phyloP scores from a whole-genome alignment of 2,329 filamentous ascomycete genomes.

The Colletotrichum limetticola region DNA sequence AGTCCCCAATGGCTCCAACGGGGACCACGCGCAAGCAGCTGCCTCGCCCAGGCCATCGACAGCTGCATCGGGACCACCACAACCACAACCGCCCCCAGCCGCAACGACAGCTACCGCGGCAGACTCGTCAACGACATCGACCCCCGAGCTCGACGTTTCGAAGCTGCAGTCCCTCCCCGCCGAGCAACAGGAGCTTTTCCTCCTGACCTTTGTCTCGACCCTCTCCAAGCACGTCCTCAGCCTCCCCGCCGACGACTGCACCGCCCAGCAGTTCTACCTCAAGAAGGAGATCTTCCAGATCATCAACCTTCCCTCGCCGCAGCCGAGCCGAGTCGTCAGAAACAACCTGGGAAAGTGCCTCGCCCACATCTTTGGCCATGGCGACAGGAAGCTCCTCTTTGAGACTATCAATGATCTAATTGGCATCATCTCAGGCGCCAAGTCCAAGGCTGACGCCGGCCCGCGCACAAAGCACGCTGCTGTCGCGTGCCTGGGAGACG shows the following conservation, averaged over 20 bases:
- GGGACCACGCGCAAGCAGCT: slow-evolving; percentile 37
- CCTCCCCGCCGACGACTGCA: slow-evolving; percentile 82
- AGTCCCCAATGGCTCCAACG: slow-evolving; percentile 48
- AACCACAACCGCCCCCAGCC: slow-evolving; percentile 31
- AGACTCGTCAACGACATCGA: slow-evolving; percentile 57
- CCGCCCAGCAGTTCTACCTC: slow-evolving; percentile 88
- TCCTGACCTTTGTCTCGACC: slow-evolving; percentile 87
- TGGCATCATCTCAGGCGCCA: slow-evolving; percentile 76
- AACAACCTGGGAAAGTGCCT: slow-evolving; percentile 90
- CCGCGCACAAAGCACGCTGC: slow-evolving; percentile 86
- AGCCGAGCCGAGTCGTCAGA: slow-evolving; percentile 87
- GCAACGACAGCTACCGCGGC: slow-evolving; percentile 45
- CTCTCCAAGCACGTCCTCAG: slow-evolving; percentile 82
- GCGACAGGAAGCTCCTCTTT: slow-evolving; percentile 91
- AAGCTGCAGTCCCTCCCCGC: slow-evolving; percentile 90
- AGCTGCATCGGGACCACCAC: slow-evolving; percentile 33
- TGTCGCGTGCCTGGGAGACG: slow-evolving; percentile 84
- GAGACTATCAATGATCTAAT: slow-evolving; percentile 94
- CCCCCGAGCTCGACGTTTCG: slow-evolving; percentile 85
- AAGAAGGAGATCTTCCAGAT: slow-evolving; percentile 97
- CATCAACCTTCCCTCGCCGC: slow-evolving; percentile 82
- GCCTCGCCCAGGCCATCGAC: slow-evolving; percentile 36
- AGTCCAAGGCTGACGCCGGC: slow-evolving; percentile 80
- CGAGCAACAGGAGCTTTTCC: slow-evolving; percentile 95
- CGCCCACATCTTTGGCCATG: slow-evolving; percentile 82